Conservation (phyloP, 2,329 filamentous ascomycete species). For the Escovopsis sp. region DNA sequence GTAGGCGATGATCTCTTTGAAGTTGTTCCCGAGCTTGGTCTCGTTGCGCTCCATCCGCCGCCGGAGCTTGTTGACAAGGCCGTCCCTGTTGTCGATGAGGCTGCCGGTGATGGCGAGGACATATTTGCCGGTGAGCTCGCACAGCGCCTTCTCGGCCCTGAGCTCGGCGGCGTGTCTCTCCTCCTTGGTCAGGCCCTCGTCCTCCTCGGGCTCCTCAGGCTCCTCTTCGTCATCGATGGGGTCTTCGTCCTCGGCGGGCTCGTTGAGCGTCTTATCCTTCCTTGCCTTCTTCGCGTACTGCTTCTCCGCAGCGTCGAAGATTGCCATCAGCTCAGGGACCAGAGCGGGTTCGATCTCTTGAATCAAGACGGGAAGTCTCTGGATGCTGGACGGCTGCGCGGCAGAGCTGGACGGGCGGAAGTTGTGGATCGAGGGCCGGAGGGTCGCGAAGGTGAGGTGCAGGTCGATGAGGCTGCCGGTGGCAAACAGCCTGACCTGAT, state of each 20-base stretch:
- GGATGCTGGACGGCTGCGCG: slow-evolving; percentile 5
- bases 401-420: slow-evolving; percentile 12
- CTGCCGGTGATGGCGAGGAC: slow-evolving; percentile 65
- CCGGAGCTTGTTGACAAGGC: slow-evolving; percentile 47
- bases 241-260: slow-evolving; percentile 57
- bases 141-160: slow-evolving; percentile 71
- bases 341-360: slow-evolving; percentile 50
- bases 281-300: slow-evolving; percentile 57
- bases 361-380: slow-evolving; percentile 33
- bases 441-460: slow-evolving; percentile 61
- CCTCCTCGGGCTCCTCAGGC: slow-evolving; percentile 35
- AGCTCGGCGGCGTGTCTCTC: slow-evolving; percentile 51
- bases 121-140: slow-evolving; percentile 71
- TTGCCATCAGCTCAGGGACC: slow-evolving; percentile 55
- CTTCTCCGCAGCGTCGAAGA: slow-evolving; percentile 66
- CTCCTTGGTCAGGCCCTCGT: slow-evolving; percentile 35
- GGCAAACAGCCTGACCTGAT: slow-evolving; percentile 63
- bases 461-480: slow-evolving; percentile 69
- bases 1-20: slow-evolving; percentile 68
- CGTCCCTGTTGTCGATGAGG: slow-evolving; percentile 52
- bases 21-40: slow-evolving; percentile 66
- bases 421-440: slow-evolving; percentile 41
- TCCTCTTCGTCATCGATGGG: slow-evolving; percentile 50
- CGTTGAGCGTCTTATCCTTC: slow-evolving; percentile 41
- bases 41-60: slow-evolving; percentile 67